Conservation (phyloP, 78 protist genomes). For the Chrysochromulina tobinii region DNA sequence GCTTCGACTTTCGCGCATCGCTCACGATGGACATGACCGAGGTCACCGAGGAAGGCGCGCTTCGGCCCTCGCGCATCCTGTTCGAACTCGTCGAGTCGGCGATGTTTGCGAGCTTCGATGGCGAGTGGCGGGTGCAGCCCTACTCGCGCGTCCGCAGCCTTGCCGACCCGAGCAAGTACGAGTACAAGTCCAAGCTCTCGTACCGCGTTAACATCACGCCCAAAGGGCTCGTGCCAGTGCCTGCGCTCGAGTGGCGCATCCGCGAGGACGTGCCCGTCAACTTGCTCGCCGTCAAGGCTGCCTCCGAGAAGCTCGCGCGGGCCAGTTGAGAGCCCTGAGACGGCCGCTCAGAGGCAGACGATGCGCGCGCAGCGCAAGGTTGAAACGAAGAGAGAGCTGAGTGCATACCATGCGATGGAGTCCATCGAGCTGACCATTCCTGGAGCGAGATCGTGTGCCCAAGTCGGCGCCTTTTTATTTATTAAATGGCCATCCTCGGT, state of each 20-base stretch:
- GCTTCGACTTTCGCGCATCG: neutral
- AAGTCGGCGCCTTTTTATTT: no score
- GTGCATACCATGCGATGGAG: no score
- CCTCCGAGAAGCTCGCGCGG: neutral
- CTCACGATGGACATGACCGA: neutral
- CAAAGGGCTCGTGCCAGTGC: neutral
- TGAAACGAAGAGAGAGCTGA: no score
- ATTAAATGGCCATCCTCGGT: no score
- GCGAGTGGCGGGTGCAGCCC: neutral
- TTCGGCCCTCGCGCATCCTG: neutral
- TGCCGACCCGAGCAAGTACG: neutral
- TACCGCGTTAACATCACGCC: neutral
- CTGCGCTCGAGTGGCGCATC: neutral
- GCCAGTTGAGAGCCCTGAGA: no score
- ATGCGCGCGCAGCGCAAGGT: no score
- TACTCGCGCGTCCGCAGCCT: neutral
- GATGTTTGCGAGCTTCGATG: neutral
- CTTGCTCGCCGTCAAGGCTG: neutral
- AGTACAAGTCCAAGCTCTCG: neutral
- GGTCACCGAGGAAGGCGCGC: neutral
- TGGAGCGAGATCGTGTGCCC: no score
- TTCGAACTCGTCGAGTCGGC: neutral
- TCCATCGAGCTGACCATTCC: no score
- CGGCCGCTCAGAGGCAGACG: no score
- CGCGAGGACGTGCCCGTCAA: neutral